Evolutionary conservation across 139 green algal genomes (phyloP).

Genomic region (Auxenochlorella pyrenoidosa): DNA sequence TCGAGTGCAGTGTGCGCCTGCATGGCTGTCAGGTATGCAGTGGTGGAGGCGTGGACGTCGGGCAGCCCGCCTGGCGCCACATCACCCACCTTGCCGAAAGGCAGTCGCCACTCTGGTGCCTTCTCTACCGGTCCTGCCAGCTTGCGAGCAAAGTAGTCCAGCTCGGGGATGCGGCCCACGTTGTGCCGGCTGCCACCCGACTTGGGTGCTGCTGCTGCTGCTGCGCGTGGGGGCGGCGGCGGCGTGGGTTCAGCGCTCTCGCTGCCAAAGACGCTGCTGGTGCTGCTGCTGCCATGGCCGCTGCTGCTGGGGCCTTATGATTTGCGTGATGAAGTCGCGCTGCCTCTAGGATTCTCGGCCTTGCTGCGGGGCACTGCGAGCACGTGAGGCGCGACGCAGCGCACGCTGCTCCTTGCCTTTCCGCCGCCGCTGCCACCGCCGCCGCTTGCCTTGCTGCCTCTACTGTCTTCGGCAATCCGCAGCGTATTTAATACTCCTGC

Average conservation of each 20-base stretch:
- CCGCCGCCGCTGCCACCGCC: too few species aligned
- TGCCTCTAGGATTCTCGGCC: background rate
- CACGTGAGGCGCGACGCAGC: too few species aligned
- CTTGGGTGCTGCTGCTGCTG: background rate
- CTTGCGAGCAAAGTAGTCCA: constrained; percentile 29
- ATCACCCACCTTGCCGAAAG: constrained; percentile 11
- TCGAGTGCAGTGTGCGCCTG: constrained; percentile 20
- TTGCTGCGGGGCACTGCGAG: background rate
- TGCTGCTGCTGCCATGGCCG: background rate
- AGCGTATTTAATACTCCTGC: too few species aligned
- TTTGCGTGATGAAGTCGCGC: background rate
- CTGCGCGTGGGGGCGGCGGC: background rate
- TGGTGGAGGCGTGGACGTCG: background rate
- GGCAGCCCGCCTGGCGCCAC: background rate
- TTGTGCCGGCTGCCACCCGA: background rate
- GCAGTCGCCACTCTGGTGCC: background rate
- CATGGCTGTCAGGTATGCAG: constrained; percentile 3
- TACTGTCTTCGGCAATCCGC: too few species aligned
- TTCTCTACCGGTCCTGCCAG: background rate
- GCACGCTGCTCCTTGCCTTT: too few species aligned
- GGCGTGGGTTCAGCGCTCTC: too few species aligned
- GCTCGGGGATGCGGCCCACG: constrained; percentile 2
- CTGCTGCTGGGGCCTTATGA: background rate
- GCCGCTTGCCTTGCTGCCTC: too few species aligned
- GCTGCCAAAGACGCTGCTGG: background rate